Evolutionary conservation across 257 asterid genomes (phyloP).

Genomic region (Rehmannia glutinosa): DNA sequence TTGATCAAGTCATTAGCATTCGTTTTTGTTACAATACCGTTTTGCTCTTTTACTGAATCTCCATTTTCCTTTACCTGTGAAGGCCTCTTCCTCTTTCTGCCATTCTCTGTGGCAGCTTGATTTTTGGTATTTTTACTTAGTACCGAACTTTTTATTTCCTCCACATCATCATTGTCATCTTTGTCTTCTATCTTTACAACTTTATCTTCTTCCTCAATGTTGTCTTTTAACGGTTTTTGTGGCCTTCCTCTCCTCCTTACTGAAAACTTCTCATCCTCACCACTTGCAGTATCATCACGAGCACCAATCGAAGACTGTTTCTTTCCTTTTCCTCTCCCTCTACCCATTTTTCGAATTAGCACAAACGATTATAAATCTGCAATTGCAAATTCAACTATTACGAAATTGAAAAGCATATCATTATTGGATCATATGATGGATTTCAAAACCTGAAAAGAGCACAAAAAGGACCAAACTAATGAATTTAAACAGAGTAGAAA

Average conservation of each 20-base stretch:
- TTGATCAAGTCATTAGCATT: slow-evolving; percentile 35
- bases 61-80: slow-evolving; percentile 46
- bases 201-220: slow-evolving; percentile 43
- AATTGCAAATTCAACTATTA: not conserved
- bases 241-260: slow-evolving; percentile 81
- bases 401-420: not conserved
- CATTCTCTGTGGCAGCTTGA: slow-evolving; percentile 42
- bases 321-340: slow-evolving; percentile 76
- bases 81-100: slow-evolving; percentile 60
- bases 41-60: slow-evolving; percentile 47
- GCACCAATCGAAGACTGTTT: slow-evolving; percentile 34
- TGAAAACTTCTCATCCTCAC: slow-evolving; percentile 68
- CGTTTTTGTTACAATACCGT: slow-evolving; percentile 28
- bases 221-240: slow-evolving; percentile 46
- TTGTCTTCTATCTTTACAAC: slow-evolving; percentile 35
- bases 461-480: not conserved
- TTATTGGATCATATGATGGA: not conserved
- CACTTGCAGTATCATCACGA: slow-evolving; percentile 58
- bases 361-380: slow-evolving; percentile 34
- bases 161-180: slow-evolving; percentile 28
- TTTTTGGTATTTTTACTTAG: slow-evolving; percentile 37
- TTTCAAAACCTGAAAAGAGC: not conserved
- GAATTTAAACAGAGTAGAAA: not conserved
- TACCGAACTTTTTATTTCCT: slow-evolving; percentile 31
- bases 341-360: slow-evolving; percentile 46